Conservation (phyloP, 176 grass and related monocot genomes). For the Pontederia crassipes region DNA sequence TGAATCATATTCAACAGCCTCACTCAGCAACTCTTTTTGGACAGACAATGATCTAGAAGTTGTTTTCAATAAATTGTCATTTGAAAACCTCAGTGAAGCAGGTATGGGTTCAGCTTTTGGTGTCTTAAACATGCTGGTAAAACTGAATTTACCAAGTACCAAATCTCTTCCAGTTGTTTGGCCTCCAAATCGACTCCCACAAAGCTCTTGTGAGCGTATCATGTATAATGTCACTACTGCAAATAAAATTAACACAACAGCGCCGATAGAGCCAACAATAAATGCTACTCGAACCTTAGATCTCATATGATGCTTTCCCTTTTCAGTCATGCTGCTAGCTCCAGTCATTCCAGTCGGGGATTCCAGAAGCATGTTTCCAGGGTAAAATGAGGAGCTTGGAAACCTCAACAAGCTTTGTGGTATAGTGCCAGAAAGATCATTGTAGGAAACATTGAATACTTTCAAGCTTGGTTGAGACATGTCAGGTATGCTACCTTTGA, state of each 20-base stretch:
- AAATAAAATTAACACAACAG: slow-evolving; percentile 56
- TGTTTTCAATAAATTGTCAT: slow-evolving; percentile 66
- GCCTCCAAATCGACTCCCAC: slow-evolving; percentile 47
- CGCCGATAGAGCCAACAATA: slow-evolving; percentile 73
- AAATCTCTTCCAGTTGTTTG: slow-evolving; percentile 62
- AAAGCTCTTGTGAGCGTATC: slow-evolving; percentile 72
- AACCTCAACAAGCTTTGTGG: slow-evolving; percentile 79
- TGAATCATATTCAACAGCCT: slow-evolving; percentile 62
- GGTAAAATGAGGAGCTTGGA: slow-evolving; percentile 62
- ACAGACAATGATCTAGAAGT: slow-evolving; percentile 73
- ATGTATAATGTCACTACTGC: slow-evolving; percentile 61
- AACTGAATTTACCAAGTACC: slow-evolving; percentile 52
- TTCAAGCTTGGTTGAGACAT: slow-evolving; percentile 55
- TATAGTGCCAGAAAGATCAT: slow-evolving; percentile 66
- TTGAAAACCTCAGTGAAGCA: slow-evolving; percentile 79
- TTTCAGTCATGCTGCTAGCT: slow-evolving; percentile 26
- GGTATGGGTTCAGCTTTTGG: slow-evolving; percentile 65
- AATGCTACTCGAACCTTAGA: slow-evolving; percentile 51
- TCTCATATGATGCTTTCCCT: slow-evolving; percentile 34
- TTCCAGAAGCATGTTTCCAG: slow-evolving; percentile 64
- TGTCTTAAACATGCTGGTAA: slow-evolving; percentile 38
- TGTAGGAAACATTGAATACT: slow-evolving; percentile 76
- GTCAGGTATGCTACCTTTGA: slow-evolving; percentile 66
- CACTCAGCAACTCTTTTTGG: slow-evolving; percentile 71
- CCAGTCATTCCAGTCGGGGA: slow-evolving; percentile 57